A percentile compares a stretch with the other conserved stretches of the same genome.
These are phyloP conservation scores for Syncephalastrum sp. DNA, from an alignment of 371 early-diverging fungal species.

Conservation along the genomic window DNA sequence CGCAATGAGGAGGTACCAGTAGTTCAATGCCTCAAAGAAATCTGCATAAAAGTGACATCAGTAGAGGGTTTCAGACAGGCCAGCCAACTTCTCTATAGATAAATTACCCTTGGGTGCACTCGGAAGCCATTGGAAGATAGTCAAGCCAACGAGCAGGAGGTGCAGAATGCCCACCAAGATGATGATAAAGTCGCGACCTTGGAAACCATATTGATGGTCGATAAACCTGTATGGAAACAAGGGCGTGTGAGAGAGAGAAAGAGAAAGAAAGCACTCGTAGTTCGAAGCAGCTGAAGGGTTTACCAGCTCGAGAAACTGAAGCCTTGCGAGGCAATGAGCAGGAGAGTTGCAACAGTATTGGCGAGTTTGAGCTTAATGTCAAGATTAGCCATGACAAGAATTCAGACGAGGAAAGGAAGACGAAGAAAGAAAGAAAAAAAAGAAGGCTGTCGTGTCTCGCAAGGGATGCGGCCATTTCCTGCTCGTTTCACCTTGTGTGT, in stretches of 20 bases:
- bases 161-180: conserved; percentile 34
- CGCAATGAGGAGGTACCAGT: conserved; percentile 44
- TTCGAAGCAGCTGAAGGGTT: background rate
- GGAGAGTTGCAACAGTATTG: conserved; percentile 38
- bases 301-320: conserved; percentile 39
- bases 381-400: conserved; percentile 35
- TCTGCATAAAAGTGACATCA: conserved; percentile 18
- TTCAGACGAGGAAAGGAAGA: conserved; percentile 2
- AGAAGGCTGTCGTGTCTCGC: background rate
- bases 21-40: conserved; percentile 39
- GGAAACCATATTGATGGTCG: conserved; percentile 31
- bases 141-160: conserved; percentile 39
- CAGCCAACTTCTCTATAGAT: background rate
- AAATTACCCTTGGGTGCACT: conserved; percentile 45
- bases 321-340: conserved; percentile 38
- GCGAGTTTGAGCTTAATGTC: conserved; percentile 41
- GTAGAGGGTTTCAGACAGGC: background rate
- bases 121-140: conserved; percentile 48
- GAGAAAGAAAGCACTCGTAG: conserved; percentile 2
- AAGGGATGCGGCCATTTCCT: too few species aligned
- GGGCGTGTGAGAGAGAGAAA: background rate
- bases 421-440: conserved; percentile 10
- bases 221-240: conserved; percentile 26
- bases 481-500: too few species aligned
- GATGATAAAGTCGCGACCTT: conserved; percentile 36